Conservation (phyloP, 257 asterid species). For the Gentiana macrophylla region DNA sequence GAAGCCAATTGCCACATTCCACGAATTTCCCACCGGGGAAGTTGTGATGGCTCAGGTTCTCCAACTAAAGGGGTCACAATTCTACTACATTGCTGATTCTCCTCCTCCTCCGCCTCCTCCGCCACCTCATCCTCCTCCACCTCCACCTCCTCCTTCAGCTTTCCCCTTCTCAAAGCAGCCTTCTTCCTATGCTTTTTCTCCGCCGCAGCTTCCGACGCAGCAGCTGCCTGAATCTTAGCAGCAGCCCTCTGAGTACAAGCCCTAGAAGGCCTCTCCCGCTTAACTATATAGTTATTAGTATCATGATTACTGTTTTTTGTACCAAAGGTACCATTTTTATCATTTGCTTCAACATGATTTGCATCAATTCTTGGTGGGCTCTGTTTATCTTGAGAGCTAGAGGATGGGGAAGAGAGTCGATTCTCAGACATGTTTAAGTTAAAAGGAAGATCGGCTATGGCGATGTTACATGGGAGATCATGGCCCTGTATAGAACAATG, state of each 20-base stretch:
- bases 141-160: slow-evolving; percentile 60
- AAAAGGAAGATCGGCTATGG: slow-evolving; percentile 22
- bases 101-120: slow-evolving; percentile 21
- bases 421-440: slow-evolving; percentile 26
- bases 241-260: slow-evolving; percentile 94
- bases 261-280: slow-evolving; percentile 92
- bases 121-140: slow-evolving; percentile 30
- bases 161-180: slow-evolving; percentile 42
- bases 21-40: slow-evolving; percentile 77
- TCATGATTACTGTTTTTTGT: slow-evolving; percentile 22
- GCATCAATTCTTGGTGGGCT: slow-evolving; percentile 13
- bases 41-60: slow-evolving; percentile 78
- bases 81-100: slow-evolving; percentile 41
- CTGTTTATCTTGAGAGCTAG: slow-evolving; percentile 28
- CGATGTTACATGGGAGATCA: slow-evolving; percentile 29
- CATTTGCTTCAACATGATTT: slow-evolving; percentile 17
- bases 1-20: slow-evolving; percentile 99
- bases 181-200: slow-evolving; percentile 37
- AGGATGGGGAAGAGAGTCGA: slow-evolving; percentile 37
- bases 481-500: slow-evolving; percentile 27
- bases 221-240: slow-evolving; percentile 75
- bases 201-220: slow-evolving; percentile 66
- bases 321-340: slow-evolving; percentile 24
- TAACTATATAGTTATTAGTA: slow-evolving; percentile 26
- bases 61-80: slow-evolving; percentile 60